These are phyloP conservation scores for Colletotrichum abscissum DNA, from an alignment of 2,329 filamentous ascomycete species.

Conservation along the genomic window DNA sequence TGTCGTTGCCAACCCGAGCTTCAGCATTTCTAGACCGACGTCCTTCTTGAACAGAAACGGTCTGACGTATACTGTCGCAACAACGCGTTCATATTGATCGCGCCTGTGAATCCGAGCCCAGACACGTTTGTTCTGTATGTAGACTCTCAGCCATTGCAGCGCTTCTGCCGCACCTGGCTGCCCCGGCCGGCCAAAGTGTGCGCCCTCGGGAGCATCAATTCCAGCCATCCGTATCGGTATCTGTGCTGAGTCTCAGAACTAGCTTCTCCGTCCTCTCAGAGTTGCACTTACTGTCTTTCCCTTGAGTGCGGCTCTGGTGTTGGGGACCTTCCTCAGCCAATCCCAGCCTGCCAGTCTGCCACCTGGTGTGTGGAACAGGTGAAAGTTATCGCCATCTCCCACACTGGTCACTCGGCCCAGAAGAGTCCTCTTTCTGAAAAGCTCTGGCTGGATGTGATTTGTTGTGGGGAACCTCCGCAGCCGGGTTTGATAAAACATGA, in stretches of 20 bases:
- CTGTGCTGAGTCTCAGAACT: slow-evolving; percentile 52
- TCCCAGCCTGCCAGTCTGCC: slow-evolving; percentile 89
- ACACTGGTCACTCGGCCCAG: slow-evolving; percentile 92
- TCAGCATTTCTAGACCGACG: slow-evolving; percentile 91
- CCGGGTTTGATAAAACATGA: slow-evolving; percentile 78
- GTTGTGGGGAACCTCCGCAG: slow-evolving; percentile 86
- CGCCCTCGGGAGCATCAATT: slow-evolving; percentile 90
- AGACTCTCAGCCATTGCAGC: slow-evolving; percentile 79
- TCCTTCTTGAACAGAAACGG: slow-evolving; percentile 77
- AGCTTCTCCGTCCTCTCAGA: not conserved
- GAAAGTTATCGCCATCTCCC: slow-evolving; percentile 96
- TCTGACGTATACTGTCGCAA: slow-evolving; percentile 85
- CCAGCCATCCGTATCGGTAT: slow-evolving; percentile 92
- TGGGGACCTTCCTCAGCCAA: slow-evolving; percentile 84
- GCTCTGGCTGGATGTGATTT: slow-evolving; percentile 77
- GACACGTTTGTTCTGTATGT: slow-evolving; percentile 78
- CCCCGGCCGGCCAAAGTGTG: slow-evolving; percentile 89
- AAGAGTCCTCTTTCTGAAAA: slow-evolving; percentile 80
- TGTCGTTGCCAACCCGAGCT: slow-evolving; percentile 84
- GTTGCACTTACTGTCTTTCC: slow-evolving; percentile 76
- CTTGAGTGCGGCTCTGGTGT: slow-evolving; percentile 74
- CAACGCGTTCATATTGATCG: slow-evolving; percentile 93
- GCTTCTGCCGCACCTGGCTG: slow-evolving; percentile 89
- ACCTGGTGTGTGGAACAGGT: slow-evolving; percentile 94
- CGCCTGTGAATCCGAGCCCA: slow-evolving; percentile 84